A percentile compares a stretch with the other conserved stretches of the same genome.
Conservation (phyloP, 345 rosid genomes). For the Dipteronia sinensis region DNA sequence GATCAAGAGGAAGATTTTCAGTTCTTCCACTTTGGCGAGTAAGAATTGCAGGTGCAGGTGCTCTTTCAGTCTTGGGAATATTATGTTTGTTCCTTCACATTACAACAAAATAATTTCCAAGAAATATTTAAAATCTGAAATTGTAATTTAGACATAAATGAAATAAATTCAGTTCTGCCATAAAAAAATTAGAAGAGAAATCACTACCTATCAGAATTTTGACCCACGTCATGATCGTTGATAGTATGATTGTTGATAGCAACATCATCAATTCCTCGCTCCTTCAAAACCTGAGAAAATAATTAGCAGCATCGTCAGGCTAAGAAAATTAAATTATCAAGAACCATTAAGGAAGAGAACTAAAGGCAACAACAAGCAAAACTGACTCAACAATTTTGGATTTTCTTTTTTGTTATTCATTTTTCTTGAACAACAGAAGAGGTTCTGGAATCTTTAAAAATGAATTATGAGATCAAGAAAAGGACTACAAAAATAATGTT, state of each 20-base stretch:
- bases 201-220: constrained; percentile 54
- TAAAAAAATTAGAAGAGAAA: background rate
- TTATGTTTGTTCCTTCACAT: constrained; percentile 47
- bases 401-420: background rate
- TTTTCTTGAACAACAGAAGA: background rate
- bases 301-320: constrained; percentile 12
- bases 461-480: background rate
- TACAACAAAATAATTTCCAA: background rate
- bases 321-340: background rate
- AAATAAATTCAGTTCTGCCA: background rate
- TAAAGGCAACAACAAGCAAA: constrained; percentile 1
- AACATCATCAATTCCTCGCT: constrained; percentile 58
- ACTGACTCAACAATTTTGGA: background rate
- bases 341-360: background rate
- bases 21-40: constrained; percentile 40
- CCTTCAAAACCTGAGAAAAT: constrained; percentile 64
- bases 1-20: constrained; percentile 41
- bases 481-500: background rate
- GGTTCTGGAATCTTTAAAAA: background rate
- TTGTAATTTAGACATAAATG: background rate
- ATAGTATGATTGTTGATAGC: constrained; percentile 35
- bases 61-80: constrained; percentile 46
- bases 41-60: constrained; percentile 38
- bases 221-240: constrained; percentile 44
- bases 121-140: background rate